Percentiles rank a stretch among this genome's conserved stretches.
Evolutionary conservation across 306 rosid genomes (phyloP).

Genomic region (Benincasa hispida): DNA sequence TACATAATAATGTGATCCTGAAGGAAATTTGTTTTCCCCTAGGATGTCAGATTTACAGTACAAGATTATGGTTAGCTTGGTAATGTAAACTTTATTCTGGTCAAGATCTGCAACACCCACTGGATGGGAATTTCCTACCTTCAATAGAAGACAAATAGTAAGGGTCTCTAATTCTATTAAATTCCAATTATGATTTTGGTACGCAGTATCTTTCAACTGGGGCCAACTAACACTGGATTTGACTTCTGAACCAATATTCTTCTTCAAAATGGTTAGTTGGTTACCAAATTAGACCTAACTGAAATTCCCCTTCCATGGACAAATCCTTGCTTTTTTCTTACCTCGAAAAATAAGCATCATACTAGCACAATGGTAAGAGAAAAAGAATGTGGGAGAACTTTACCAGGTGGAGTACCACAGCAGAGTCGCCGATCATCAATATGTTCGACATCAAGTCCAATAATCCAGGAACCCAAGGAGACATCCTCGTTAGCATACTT

Average conservation of each 20-base stretch:
- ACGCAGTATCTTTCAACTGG: slow-evolving; percentile 2
- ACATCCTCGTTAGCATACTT: slow-evolving; percentile 97
- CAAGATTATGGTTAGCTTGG: background rate
- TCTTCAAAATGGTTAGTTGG: background rate
- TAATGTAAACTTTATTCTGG: background rate
- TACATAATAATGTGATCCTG: background rate
- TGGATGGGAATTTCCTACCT: background rate
- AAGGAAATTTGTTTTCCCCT: background rate
- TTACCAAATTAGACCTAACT: background rate
- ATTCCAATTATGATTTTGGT: background rate
- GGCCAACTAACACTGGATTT: background rate
- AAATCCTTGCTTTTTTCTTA: background rate
- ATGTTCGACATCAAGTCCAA: slow-evolving; percentile 89
- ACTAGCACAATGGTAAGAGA: background rate
- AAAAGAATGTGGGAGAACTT: background rate
- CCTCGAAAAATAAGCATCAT: background rate
- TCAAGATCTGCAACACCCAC: background rate
- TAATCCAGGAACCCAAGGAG: slow-evolving; percentile 91
- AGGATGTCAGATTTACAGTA: slow-evolving; percentile 1
- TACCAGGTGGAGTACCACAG: slow-evolving; percentile 99
- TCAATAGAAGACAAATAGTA: background rate
- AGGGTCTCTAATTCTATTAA: background rate
- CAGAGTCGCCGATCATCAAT: slow-evolving; percentile 90
- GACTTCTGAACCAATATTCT: slow-evolving; percentile 5
- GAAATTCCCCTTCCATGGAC: background rate